Base-by-base conservation (phyloP, 306 rosid genomes). In the Rosa multiflora region DNA sequence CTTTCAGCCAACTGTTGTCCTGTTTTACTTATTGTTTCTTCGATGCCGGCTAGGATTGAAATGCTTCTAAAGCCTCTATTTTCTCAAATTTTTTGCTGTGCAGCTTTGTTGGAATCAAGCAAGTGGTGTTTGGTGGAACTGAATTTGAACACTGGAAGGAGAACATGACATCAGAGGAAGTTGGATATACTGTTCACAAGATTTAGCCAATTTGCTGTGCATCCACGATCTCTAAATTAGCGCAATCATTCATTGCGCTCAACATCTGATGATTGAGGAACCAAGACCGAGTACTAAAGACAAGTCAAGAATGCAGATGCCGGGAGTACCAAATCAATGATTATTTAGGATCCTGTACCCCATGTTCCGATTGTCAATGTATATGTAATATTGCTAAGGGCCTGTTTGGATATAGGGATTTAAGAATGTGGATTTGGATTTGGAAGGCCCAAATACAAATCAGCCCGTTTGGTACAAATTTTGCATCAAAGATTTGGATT, bases 111-210 rank as follows among this genome's bases (percentile, higher is more conserved):
- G 98, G 95, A 67, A 92, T 94, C 88, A 94, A 91, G 89, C 97
- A 91, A 83, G 80, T 92, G 75, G 76, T 73, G 74, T 89, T 94
- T 83, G 98, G 98, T 53, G 98, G 98, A 72, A 48, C 85, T 53
- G 91, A 90, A 79, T 94, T 86, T 74, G 94, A 90, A 90, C 89
- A 84, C 76, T 94, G 97, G 97, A 89, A 88, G n/a, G 98, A 94
- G 87, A 86, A 80, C 82, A 64, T 91, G 83, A 89, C 77, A 67
- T 86, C 97, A 52, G 97, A 94, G 84, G 97, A 88, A 79, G 77
- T 90, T 59, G 97, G 97, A 70, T 90, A 48, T 85, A 85, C 90
- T 70, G 80, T 85, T 71, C 94, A 89, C 89, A 91, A 83, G 78
- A 92, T 94, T 77, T 91, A 89, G 82, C 81, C 66, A 47, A 37